Evolutionary conservation across 2,329 filamentous ascomycete genomes (phyloP).

Genomic region (Phaeosphaeria sp.): DNA sequence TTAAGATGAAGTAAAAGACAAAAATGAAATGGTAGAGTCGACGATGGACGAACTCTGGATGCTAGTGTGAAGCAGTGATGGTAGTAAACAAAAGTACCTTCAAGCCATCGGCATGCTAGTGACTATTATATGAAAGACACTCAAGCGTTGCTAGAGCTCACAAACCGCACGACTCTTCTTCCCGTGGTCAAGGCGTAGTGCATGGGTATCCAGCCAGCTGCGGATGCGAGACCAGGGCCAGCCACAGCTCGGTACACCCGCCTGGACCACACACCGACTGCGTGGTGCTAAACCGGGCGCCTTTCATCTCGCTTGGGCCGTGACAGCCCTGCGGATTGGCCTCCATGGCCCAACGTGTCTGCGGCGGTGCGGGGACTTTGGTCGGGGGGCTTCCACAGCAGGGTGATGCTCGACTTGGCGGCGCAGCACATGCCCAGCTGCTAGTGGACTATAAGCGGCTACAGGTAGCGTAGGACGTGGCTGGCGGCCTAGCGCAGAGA

Average conservation of each 20-base stretch:
- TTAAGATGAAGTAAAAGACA: slow-evolving; percentile 8
- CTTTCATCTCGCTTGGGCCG: slow-evolving; percentile 25
- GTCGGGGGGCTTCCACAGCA: slow-evolving; percentile 2
- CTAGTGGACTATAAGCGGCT: slow-evolving; percentile 4
- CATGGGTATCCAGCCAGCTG: slow-evolving; percentile 20
- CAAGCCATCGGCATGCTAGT: slow-evolving; percentile 6
- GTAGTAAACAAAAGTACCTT: slow-evolving; percentile 10
- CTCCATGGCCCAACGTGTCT: slow-evolving; percentile 7
- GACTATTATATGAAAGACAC: slow-evolving; percentile 29
- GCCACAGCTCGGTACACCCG: slow-evolving; percentile 18
- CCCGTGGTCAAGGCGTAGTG: slow-evolving; percentile 13
- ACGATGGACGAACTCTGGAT: slow-evolving; percentile 8
- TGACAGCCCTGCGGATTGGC: slow-evolving; percentile 11
- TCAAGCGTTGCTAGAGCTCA: slow-evolving; percentile 16
- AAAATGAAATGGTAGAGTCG: slow-evolving; percentile 12
- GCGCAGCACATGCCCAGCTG: slow-evolving; percentile 7
- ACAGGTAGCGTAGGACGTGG: not conserved
- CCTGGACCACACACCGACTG: slow-evolving; percentile 21
- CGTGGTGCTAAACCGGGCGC: slow-evolving; percentile 19
- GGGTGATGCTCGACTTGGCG: slow-evolving; percentile 11
- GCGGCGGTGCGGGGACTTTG: slow-evolving; percentile 17
- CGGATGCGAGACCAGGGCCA: slow-evolving; percentile 21
- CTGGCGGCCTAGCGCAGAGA: not conserved
- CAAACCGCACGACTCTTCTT: slow-evolving; percentile 13
- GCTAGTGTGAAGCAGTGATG: slow-evolving; percentile 11